Evolutionary conservation across 441 rosid genomes (phyloP), one percentile per base, ranked within the genome.

Genomic region (Populus hybrid): DNA sequence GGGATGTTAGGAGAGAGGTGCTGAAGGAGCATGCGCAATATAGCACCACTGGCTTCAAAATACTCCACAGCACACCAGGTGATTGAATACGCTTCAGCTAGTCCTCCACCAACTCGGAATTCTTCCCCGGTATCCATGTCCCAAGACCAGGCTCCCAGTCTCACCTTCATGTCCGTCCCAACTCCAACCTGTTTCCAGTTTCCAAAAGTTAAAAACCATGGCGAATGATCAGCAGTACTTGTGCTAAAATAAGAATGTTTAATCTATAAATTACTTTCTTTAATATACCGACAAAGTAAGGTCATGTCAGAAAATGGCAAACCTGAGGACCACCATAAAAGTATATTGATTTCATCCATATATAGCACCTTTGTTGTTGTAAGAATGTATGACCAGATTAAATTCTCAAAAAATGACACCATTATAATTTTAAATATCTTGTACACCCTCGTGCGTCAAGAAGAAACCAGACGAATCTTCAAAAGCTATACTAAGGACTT

Each of bases 71-170:
- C 98, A 79, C 98, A 96, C 98, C 99, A 93, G 53, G 90, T 85
- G 82, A 96, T 81, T 69, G 85, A 79, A 78, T 94, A 96, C 6
- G 99, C 91, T 72, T 96, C 97, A 30, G 98, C 97, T 75, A 96
- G 81, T 86, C 98, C 99, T 64, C 95, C 98, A 64, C 98, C 99
- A 14, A 94, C 98, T 21, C 95, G 85, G 68, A 90, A 82, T 87
- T 96, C 98, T 89, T 96, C 98, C 11, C 94, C 99, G 14, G 93
- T 90, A 67, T 87, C 80, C 20, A 70, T 82, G 85, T 96, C 98
- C 99, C 98, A 94, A 21, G 97, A 89, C 99, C 99, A 96, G 70
- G 95, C 96, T 81, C 98, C 99, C 6, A 93, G 88, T 81, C 92
- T 89, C 77, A 89, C 95, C 82, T 84, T 84, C 66, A 80, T 80